Evolutionary conservation across 768 basidiomycete genomes (phyloP).

Genomic region (Coprinopsis marcescibilis): DNA sequence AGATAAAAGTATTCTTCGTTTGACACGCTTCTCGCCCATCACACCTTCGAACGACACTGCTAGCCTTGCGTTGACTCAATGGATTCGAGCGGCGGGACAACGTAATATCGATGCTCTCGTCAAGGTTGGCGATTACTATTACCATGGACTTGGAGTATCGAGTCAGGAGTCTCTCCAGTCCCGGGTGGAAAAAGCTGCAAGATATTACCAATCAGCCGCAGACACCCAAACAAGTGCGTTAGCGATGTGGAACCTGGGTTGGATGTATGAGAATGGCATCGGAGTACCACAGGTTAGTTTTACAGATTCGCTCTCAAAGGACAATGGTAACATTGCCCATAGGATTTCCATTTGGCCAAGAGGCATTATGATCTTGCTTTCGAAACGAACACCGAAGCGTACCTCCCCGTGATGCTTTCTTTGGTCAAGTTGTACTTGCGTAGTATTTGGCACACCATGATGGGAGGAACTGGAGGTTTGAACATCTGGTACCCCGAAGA

Average conservation of each 20-base stretch:
- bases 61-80: constrained; percentile 80
- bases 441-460: constrained; percentile 78
- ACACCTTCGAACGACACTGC: constrained; percentile 82
- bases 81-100: constrained; percentile 92
- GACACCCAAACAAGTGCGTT: constrained; percentile 90
- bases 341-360: constrained; percentile 97
- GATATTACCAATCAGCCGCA: constrained; percentile 91
- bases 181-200: constrained; percentile 85
- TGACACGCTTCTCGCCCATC: constrained; percentile 61
- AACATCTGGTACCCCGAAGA: constrained; percentile 60
- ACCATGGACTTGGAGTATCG: constrained; percentile 77
- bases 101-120: constrained; percentile 95
- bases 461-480: constrained; percentile 64
- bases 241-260: constrained; percentile 97
- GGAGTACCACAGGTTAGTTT: constrained; percentile 80
- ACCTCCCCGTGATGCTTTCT: constrained; percentile 80
- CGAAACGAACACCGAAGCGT: constrained; percentile 85
- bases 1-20: constrained; percentile 69
- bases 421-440: constrained; percentile 75
- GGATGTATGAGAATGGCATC: constrained; percentile 98
- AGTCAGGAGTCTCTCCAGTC: constrained; percentile 53
- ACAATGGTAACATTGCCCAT: background rate
- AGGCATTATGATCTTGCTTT: constrained; percentile 88
- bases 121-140: constrained; percentile 98
- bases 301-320: constrained; percentile 1